Evolutionary conservation across 2,329 filamentous ascomycete species (phyloP), one percentile per base, ranked within the genome.

Genomic region (Alternaria longipes): DNA sequence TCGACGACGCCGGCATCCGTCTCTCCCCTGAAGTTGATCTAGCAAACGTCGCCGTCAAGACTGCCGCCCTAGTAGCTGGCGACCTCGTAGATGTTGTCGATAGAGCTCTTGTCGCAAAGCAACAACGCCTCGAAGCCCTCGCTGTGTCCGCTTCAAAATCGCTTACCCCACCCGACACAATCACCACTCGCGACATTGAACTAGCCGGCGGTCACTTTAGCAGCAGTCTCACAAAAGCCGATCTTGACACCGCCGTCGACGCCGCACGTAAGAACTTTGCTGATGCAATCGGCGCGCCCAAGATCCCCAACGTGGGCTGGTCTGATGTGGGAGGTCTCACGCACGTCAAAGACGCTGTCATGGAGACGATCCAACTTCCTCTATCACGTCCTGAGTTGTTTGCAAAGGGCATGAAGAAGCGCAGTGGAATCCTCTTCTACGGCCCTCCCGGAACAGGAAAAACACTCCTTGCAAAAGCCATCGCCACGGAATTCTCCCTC

Each of bases 241-340:
- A 99, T 78, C 94, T 98, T 67, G 93, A 97, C 56, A 82, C 90
- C n/a, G 95, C 95, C 0, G 94, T 99, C 4, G 94, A 98, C 61
- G 93, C 94, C 6, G 95, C 95, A 1, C 89, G 95, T 56, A 97
- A 97, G 85, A 98, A 97, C 80, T 99, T 99, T 77, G 94, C 95
- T 6, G 95, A 98, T 78, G 91, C 94, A 0, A 99, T 99, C 66
- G 95, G 95, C 24, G 95, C 95, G 5, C 95, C 95, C 3, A 98
- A 98, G 85, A 98, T 98, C 64, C 95, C 94, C 7, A 97, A 97
- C 65, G 95, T 99, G 7, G 90, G 90, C 22, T 99, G 94, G 94
- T 91, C 94, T 68, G 94, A 99, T 77, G 94, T 99, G 20, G 94
- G 94, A 78, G 94, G 95, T 51, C 85, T 98, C 32, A 89, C 91